Evolutionary conservation across 495 filamentous ascomycete genomes (phyloP).

Genomic region (Tuber calosporum): DNA sequence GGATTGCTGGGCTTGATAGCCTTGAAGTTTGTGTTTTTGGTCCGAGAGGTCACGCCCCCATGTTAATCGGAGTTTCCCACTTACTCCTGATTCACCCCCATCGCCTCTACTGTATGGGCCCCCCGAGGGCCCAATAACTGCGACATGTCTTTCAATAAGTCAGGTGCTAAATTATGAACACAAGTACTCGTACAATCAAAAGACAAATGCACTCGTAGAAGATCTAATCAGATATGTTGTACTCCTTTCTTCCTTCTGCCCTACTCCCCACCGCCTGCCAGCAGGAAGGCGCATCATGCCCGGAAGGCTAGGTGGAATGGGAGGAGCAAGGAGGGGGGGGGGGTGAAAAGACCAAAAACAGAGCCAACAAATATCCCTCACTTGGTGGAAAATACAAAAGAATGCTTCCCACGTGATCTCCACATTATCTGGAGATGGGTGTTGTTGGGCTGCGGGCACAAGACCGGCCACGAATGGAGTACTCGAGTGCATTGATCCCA

Average conservation of each 20-base stretch:
- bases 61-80: too few species aligned
- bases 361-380: neutral
- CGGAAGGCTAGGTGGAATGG: neutral
- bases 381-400: neutral
- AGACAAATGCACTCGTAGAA: neutral
- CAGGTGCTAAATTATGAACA: too few species aligned
- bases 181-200: too few species aligned
- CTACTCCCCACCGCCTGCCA: neutral
- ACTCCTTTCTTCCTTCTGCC: neutral
- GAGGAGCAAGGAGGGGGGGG: neutral
- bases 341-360: neutral
- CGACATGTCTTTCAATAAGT: too few species aligned
- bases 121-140: too few species aligned
- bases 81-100: too few species aligned
- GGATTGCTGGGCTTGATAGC: too few species aligned
- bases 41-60: too few species aligned
- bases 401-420: neutral
- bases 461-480: neutral
- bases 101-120: too few species aligned
- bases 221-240: neutral
- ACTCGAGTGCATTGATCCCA: neutral
- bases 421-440: neutral
- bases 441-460: neutral
- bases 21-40: too few species aligned
- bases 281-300: neutral